Percentiles rank a stretch among this genome's conserved stretches.
These are phyloP conservation scores for Nakazawaea ambrosiae DNA, from an alignment of 805 yeast species.

Conservation along the genomic window DNA sequence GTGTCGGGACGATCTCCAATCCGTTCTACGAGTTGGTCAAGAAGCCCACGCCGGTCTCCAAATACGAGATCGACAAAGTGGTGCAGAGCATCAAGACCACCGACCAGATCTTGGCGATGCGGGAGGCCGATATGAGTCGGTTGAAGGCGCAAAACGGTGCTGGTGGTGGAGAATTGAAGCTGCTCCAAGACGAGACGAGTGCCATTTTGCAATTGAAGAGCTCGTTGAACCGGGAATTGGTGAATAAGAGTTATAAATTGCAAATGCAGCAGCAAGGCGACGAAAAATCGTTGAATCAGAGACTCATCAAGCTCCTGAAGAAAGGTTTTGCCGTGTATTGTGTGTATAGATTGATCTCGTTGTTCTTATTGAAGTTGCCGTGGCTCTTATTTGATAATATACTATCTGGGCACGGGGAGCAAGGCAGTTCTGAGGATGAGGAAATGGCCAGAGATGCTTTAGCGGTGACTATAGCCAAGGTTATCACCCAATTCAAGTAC, in stretches of 20 bases:
- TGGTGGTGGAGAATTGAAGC: constrained; percentile 15
- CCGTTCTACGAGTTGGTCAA: constrained; percentile 25
- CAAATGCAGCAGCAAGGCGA: not conserved
- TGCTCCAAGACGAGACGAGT: constrained; percentile 7
- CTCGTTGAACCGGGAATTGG: constrained; percentile 1
- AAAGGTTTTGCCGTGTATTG: constrained; percentile 37
- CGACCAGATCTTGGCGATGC: constrained; percentile 24
- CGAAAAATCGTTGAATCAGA: constrained; percentile 9
- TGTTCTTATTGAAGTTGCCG: constrained; percentile 35
- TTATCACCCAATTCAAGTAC: constrained; percentile 22
- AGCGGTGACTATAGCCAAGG: constrained; percentile 39
- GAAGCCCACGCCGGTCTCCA: constrained; percentile 19
- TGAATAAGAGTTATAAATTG: not conserved
- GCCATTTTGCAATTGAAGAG: constrained; percentile 6
- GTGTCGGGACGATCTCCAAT: constrained; percentile 44
- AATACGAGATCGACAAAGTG: constrained; percentile 25
- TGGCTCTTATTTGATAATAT: constrained; percentile 16
- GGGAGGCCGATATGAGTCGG: constrained; percentile 26
- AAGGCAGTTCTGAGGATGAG: not conserved
- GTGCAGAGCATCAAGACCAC: constrained; percentile 37
- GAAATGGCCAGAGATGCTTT: constrained; percentile 33
- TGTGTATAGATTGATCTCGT: constrained; percentile 37
- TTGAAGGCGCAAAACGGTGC: constrained; percentile 16
- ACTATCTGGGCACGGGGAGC: no score
- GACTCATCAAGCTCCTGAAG: constrained; percentile 10